Evolutionary conservation across 345 rosid species (phyloP).

Genomic region (Cardamine resedifolia): DNA sequence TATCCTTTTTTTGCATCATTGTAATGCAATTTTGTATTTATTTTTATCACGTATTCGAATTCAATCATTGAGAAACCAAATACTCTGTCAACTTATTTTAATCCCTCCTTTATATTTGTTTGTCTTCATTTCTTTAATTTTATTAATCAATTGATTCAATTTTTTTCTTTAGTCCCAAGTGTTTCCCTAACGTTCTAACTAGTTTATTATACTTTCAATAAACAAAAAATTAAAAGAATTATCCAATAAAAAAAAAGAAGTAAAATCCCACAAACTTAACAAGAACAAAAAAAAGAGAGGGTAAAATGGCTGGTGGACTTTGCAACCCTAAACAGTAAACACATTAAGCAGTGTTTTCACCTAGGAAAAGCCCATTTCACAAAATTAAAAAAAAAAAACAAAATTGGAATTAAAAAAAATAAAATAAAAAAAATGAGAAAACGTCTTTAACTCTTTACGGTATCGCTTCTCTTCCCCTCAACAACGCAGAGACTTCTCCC

Average conservation of each 20-base stretch:
- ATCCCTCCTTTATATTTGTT: neutral
- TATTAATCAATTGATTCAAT: neutral
- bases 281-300: neutral
- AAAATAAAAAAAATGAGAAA: neutral
- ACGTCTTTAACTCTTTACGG: slow-evolving; percentile 17
- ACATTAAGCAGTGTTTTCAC: neutral
- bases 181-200: neutral
- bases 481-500: neutral
- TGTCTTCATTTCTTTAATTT: neutral
- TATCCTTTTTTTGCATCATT: neutral
- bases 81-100: neutral
- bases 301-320: slow-evolving; percentile 1
- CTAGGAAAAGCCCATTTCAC: slow-evolving; percentile 20
- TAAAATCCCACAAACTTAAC: neutral
- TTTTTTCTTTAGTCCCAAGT: neutral
- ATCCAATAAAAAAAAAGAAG: neutral
- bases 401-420: neutral
- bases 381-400: neutral
- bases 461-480: slow-evolving; percentile 27
- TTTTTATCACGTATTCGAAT: neutral
- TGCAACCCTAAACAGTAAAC: neutral
- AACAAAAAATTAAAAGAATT: neutral
- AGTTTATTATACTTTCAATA: neutral
- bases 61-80: slow-evolving; percentile 19
- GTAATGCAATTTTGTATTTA: neutral